Conservation (phyloP, 345 rosid genomes). For the Aquilaria yunnanensis region DNA sequence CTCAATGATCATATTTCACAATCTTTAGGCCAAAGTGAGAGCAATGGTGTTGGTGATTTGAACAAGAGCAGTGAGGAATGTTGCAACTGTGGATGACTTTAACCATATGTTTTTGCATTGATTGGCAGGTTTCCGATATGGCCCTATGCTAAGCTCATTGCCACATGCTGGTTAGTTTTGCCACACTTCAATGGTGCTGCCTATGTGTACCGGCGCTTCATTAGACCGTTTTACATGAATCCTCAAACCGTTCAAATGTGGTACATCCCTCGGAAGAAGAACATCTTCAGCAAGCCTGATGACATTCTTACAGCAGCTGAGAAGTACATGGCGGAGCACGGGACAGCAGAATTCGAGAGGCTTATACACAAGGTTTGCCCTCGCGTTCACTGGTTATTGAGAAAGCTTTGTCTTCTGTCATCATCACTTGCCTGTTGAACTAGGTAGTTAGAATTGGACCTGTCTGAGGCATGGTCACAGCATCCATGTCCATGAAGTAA, state of each 20-base stretch:
- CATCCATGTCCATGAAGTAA: too few relatives aligned
- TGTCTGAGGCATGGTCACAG: too few relatives aligned
- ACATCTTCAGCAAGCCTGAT: constrained; percentile 43
- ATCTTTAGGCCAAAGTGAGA: too few relatives aligned
- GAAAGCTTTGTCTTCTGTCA: not conserved
- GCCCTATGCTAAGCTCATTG: constrained; percentile 64
- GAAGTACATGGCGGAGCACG: constrained; percentile 53
- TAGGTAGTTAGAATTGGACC: too few relatives aligned
- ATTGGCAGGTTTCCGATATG: constrained; percentile 65
- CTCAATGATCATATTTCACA: too few relatives aligned
- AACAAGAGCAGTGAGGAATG: too few relatives aligned
- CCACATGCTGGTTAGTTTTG: constrained; percentile 76
- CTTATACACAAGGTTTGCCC: constrained; percentile 37
- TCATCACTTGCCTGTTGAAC: not conserved
- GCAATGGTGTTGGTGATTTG: too few relatives aligned
- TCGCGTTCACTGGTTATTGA: too few relatives aligned
- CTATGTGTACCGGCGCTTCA: constrained; percentile 59
- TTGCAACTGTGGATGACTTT: not conserved
- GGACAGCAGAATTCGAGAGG: constrained; percentile 50
- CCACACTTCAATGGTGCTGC: constrained; percentile 89
- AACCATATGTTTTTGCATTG: not conserved
- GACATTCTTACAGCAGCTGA: constrained; percentile 75
- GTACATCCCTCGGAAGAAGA: constrained; percentile 71
- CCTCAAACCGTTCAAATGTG: constrained; percentile 53
- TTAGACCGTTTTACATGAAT: constrained; percentile 65